phyloP scores from a whole-genome alignment of 2,329 filamentous ascomycete species.

The Xylaria arbuscula region DNA sequence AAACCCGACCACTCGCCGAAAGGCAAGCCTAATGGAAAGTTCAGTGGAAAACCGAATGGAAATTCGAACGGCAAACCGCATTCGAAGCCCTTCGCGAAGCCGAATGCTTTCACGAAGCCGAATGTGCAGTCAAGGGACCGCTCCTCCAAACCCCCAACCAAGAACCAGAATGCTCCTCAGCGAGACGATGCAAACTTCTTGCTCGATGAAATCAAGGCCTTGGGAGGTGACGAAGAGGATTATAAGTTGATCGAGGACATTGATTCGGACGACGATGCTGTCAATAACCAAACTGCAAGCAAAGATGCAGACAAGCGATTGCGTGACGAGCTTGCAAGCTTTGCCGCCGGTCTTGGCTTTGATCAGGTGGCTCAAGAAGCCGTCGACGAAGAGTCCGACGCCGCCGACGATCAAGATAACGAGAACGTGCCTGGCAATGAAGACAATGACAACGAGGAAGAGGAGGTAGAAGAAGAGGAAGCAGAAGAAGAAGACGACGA shows the following conservation, averaged over 20 bases:
- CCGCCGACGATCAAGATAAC: constrained; percentile 46
- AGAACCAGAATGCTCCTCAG: constrained; percentile 25
- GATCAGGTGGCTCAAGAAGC: constrained; percentile 56
- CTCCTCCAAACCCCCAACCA: constrained; percentile 19
- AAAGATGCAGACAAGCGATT: constrained; percentile 59
- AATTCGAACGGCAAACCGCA: constrained; percentile 43
- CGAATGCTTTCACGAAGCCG: constrained; percentile 25
- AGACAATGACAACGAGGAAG: constrained; percentile 28
- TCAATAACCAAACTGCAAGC: constrained; percentile 48
- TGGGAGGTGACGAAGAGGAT: constrained; percentile 74
- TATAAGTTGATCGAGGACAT: constrained; percentile 69
- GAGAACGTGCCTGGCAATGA: constrained; percentile 47
- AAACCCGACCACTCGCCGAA: constrained; percentile 28
- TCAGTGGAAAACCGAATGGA: constrained; percentile 44
- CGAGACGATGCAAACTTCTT: constrained; percentile 54
- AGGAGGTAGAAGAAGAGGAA: constrained; percentile 32
- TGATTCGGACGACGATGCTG: constrained; percentile 61
- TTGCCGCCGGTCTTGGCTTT: constrained; percentile 63
- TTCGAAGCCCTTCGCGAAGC: constrained; percentile 26
- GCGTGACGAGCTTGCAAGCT: constrained; percentile 63
- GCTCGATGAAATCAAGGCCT: constrained; percentile 71
- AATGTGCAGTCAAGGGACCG: constrained; percentile 27
- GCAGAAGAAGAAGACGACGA: constrained; percentile 37
- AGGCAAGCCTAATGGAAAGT: constrained; percentile 43
- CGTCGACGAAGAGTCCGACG: constrained; percentile 52